Evolutionary conservation across 2,329 filamentous ascomycete genomes (phyloP).

Genomic region (Fusarium sp.): DNA sequence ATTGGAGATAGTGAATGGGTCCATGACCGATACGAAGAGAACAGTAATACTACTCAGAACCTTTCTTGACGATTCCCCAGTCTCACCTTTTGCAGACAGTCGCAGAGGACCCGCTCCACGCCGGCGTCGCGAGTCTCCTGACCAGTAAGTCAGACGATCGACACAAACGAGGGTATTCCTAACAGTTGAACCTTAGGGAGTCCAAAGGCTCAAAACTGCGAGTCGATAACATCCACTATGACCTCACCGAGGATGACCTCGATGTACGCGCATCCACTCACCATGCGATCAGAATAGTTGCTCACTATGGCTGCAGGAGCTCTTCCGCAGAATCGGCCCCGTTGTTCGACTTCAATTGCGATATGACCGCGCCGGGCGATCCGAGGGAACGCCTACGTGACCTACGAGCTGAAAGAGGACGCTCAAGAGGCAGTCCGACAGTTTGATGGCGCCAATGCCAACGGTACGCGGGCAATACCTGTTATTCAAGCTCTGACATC

Average conservation of each 20-base stretch:
- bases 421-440: constrained; percentile 81
- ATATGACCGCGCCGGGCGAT: constrained; percentile 91
- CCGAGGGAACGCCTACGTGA: constrained; percentile 88
- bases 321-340: constrained; percentile 83
- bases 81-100: constrained; percentile 50
- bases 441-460: constrained; percentile 91
- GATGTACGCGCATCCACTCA: constrained; percentile 63
- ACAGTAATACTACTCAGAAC: constrained; percentile 59
- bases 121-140: constrained; percentile 58
- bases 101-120: constrained; percentile 57
- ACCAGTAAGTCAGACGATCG: constrained; percentile 45
- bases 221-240: constrained; percentile 93
- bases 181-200: constrained; percentile 54
- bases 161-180: constrained; percentile 24
- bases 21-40: constrained; percentile 88
- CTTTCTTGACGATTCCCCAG: constrained; percentile 6
- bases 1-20: constrained; percentile 81
- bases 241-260: constrained; percentile 86
- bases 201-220: constrained; percentile 76
- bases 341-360: constrained; percentile 76
- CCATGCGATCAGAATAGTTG: not conserved
- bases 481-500: not conserved
- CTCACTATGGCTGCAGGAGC: constrained; percentile 67
- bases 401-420: constrained; percentile 78
- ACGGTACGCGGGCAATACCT: constrained; percentile 61